phyloP scores from a whole-genome alignment of 345 rosid genomes.

The Sisymbrium irio region DNA sequence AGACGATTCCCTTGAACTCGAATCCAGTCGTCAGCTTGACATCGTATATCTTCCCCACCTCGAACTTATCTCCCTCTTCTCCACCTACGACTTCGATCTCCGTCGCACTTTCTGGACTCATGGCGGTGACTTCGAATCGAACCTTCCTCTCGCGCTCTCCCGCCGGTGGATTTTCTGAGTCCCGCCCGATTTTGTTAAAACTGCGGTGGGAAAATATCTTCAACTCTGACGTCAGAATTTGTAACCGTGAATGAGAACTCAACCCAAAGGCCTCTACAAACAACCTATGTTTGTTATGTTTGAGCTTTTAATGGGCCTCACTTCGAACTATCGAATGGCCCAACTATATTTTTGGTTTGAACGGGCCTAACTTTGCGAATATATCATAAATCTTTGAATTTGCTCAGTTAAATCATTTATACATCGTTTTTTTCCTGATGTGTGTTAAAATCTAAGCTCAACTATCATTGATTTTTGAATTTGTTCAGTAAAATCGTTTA shows the following conservation, averaged over 20 bases:
- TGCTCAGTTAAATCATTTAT: not conserved
- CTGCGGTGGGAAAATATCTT: constrained; percentile 12
- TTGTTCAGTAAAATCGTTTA: not conserved
- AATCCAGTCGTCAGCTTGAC: constrained; percentile 68
- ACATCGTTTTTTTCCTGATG: not conserved
- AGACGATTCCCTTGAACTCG: constrained; percentile 70
- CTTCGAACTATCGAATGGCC: constrained; percentile 34
- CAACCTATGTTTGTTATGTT: not conserved
- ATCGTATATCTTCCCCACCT: constrained; percentile 71
- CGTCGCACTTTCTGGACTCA: not conserved
- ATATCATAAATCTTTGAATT: too few species aligned
- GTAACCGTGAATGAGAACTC: not conserved
- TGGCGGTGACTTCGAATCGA: constrained; percentile 6
- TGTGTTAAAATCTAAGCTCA: not conserved
- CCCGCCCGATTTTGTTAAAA: not conserved
- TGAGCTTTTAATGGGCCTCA: not conserved
- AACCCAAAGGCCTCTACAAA: not conserved
- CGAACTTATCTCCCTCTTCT: constrained; percentile 42
- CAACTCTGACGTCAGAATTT: not conserved
- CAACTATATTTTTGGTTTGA: constrained; percentile 5
- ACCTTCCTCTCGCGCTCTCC: not conserved
- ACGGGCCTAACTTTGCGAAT: too few species aligned
- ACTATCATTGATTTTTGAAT: too few species aligned
- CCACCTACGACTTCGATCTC: not conserved
- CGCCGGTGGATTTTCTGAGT: constrained; percentile 6